Evolutionary conservation across 768 basidiomycete species (phyloP).

Genomic region (Lyophyllum atratum): DNA sequence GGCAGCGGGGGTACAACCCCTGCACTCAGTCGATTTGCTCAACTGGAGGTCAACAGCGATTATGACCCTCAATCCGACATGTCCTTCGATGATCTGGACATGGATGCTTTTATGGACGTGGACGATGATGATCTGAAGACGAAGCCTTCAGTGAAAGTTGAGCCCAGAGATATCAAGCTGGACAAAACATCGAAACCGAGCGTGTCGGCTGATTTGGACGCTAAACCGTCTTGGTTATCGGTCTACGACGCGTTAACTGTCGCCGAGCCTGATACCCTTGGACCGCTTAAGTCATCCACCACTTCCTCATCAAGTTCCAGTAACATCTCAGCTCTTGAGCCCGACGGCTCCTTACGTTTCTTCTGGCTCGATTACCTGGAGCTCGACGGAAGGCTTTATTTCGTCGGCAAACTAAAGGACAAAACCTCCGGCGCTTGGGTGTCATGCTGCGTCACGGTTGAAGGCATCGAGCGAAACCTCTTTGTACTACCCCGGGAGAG

Average conservation of each 20-base stretch:
- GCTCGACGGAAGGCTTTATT: slow-evolving; percentile 78
- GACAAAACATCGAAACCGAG: slow-evolving; percentile 12
- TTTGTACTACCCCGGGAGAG: slow-evolving; percentile 82
- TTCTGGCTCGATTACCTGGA: slow-evolving; percentile 98
- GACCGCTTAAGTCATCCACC: slow-evolving; percentile 39
- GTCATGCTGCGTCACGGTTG: slow-evolving; percentile 85
- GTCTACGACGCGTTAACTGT: slow-evolving; percentile 74
- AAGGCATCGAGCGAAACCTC: slow-evolving; percentile 86
- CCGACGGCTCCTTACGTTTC: slow-evolving; percentile 84
- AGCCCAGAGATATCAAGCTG: slow-evolving; percentile 28
- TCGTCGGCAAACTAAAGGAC: slow-evolving; percentile 91
- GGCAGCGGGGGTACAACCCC: slow-evolving; percentile 48
- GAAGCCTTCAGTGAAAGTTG: slow-evolving; percentile 35
- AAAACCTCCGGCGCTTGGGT: slow-evolving; percentile 68
- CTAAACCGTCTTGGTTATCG: slow-evolving; percentile 67
- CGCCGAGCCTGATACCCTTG: slow-evolving; percentile 60
- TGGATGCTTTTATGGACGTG: slow-evolving; percentile 63
- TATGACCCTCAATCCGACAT: slow-evolving; percentile 42
- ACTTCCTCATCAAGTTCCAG: slow-evolving; percentile 36
- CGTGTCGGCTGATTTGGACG: slow-evolving; percentile 41
- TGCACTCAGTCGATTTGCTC: slow-evolving; percentile 56
- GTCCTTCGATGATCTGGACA: slow-evolving; percentile 55
- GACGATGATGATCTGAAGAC: slow-evolving; percentile 51
- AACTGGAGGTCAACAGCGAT: slow-evolving; percentile 58
- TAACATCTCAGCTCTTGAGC: slow-evolving; percentile 66